These are phyloP conservation scores for Thermothielavioides terrestris DNA, from an alignment of 495 filamentous ascomycete genomes.

Conservation along the genomic window DNA sequence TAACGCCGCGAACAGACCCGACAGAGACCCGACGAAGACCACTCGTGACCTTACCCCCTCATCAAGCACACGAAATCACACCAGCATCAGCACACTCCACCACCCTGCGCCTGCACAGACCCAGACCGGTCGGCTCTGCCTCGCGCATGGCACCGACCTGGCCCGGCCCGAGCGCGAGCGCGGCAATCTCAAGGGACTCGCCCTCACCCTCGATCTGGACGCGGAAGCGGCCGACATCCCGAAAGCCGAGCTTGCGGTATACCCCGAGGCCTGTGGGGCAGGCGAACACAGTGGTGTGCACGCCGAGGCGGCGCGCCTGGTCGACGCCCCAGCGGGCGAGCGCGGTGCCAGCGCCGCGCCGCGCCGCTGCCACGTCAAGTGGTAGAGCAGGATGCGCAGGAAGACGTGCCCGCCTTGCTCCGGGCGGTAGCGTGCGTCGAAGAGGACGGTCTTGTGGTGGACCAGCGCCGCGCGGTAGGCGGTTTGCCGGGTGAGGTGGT, in stretches of 20 bases:
- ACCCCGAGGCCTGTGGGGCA: constrained; percentile 22
- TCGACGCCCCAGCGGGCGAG: constrained; percentile 45
- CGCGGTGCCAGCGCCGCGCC: constrained; percentile 46
- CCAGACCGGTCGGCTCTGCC: background rate
- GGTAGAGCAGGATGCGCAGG: constrained; percentile 43
- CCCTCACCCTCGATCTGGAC: constrained; percentile 22
- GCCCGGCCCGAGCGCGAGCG: constrained; percentile 10
- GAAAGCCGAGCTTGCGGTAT: constrained; percentile 24
- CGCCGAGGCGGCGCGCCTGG: constrained; percentile 5
- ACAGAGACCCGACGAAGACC: too few relatives aligned
- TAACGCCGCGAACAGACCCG: too few relatives aligned
- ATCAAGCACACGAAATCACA: background rate
- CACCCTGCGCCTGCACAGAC: background rate
- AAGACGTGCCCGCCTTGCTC: constrained; percentile 19
- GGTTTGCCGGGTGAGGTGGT: constrained; percentile 15
- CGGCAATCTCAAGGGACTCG: constrained; percentile 21
- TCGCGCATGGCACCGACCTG: background rate
- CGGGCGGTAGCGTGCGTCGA: constrained; percentile 13
- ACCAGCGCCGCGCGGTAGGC: constrained; percentile 16
- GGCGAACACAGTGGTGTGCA: constrained; percentile 22
- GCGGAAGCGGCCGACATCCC: constrained; percentile 18
- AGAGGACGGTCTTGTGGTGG: constrained; percentile 10
- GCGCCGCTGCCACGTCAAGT: constrained; percentile 38
- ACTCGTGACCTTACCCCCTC: background rate
- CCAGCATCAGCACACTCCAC: background rate